These are phyloP conservation scores for Naganishia sp. DNA, from an alignment of 1,284 basidiomycete species.

Conservation along the genomic window DNA sequence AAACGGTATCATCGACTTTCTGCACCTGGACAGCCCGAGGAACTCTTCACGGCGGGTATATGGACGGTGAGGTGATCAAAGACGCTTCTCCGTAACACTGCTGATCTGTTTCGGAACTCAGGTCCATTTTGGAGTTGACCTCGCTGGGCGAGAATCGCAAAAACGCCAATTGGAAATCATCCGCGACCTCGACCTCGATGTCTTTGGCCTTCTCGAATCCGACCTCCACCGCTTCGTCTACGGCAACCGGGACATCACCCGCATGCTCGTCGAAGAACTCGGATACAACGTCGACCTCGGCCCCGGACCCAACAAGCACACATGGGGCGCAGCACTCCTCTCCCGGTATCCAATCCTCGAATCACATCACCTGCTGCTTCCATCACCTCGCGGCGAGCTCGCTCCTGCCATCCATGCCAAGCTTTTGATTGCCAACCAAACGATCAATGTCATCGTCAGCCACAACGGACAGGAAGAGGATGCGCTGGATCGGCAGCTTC, in stretches of 20 bases:
- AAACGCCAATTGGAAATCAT: slow-evolving; percentile 73
- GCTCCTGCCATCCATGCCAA: slow-evolving; percentile 90
- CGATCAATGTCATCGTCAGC: slow-evolving; percentile 77
- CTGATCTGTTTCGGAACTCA: background rate
- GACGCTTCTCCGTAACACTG: background rate
- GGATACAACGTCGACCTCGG: slow-evolving; percentile 73
- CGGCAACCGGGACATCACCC: slow-evolving; percentile 85
- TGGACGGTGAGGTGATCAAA: slow-evolving; percentile 64
- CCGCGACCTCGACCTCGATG: slow-evolving; percentile 76
- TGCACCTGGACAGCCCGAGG: slow-evolving; percentile 1
- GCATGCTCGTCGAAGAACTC: slow-evolving; percentile 72
- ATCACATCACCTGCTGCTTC: slow-evolving; percentile 83
- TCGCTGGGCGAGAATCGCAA: slow-evolving; percentile 79
- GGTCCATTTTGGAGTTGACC: slow-evolving; percentile 83
- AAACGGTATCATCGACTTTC: slow-evolving; percentile 4
- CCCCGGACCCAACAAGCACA: slow-evolving; percentile 84
- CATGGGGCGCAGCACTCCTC: slow-evolving; percentile 82
- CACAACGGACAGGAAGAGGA: slow-evolving; percentile 97
- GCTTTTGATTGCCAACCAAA: slow-evolving; percentile 77
- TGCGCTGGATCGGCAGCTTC: slow-evolving; percentile 80
- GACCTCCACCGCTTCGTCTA: slow-evolving; percentile 75
- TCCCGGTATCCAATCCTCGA: slow-evolving; percentile 93
- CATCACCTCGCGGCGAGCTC: slow-evolving; percentile 78
- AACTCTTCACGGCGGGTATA: slow-evolving; percentile 81
- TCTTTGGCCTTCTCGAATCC: slow-evolving; percentile 55